phyloP scores from a whole-genome alignment of 2,329 filamentous ascomycete genomes.

The Cladosporium sp. region DNA sequence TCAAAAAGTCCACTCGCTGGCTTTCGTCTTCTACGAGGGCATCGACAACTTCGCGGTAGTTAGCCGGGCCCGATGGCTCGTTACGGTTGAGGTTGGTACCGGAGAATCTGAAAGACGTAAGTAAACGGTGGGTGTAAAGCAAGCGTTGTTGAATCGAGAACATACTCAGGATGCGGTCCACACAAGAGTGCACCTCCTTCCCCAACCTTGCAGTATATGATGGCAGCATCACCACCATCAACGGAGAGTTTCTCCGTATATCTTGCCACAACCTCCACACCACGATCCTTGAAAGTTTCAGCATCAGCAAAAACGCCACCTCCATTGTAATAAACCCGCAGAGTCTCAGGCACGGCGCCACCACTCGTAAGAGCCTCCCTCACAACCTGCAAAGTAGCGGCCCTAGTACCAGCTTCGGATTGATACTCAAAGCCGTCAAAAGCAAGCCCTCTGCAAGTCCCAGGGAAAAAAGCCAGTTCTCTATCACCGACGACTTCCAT shows the following conservation, averaged over 20 bases:
- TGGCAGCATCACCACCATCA: slow-evolving; percentile 71
- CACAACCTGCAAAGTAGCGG: slow-evolving; percentile 61
- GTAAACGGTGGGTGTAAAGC: neutral
- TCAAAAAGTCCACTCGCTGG: slow-evolving; percentile 68
- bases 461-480: slow-evolving; percentile 85
- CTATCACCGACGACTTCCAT: slow-evolving; percentile 82
- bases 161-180: slow-evolving; percentile 87
- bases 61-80: slow-evolving; percentile 53
- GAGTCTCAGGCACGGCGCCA: slow-evolving; percentile 54
- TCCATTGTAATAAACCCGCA: slow-evolving; percentile 86
- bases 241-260: slow-evolving; percentile 73
- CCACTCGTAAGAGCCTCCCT: slow-evolving; percentile 51
- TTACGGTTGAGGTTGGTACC: slow-evolving; percentile 69
- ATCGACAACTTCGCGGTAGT: slow-evolving; percentile 66
- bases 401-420: slow-evolving; percentile 77
- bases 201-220: slow-evolving; percentile 78
- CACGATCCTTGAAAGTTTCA: slow-evolving; percentile 53
- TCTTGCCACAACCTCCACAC: slow-evolving; percentile 75
- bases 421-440: slow-evolving; percentile 88
- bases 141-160: slow-evolving; percentile 19
- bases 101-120: slow-evolving; percentile 61
- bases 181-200: slow-evolving; percentile 75
- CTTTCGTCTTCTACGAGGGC: slow-evolving; percentile 64
- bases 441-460: slow-evolving; percentile 76
- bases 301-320: slow-evolving; percentile 89